These are phyloP conservation scores for Dillenia suffruticosa DNA, from an alignment of 164 flowering plant genomes.

Conservation along the genomic window DNA sequence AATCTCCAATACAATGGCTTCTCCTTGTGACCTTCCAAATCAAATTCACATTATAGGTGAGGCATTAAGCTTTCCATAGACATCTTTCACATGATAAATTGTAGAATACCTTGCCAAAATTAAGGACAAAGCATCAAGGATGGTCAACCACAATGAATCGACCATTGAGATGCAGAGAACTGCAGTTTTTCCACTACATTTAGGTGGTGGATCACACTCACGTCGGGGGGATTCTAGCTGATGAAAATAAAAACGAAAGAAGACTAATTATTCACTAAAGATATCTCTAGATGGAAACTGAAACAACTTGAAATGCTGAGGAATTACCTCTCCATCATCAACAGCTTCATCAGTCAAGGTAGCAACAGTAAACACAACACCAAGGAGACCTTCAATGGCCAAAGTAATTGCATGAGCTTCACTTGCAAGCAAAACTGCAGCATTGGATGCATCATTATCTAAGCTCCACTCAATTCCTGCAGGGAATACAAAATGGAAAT, in stretches of 20 bases:
- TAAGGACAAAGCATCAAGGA: slow-evolving; percentile 89
- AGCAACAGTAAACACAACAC: slow-evolving; percentile 96
- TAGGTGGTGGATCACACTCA: slow-evolving; percentile 50
- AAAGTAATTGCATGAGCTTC: slow-evolving; percentile 98
- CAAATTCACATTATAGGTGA: slow-evolving; percentile 1
- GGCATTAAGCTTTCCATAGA: background rate
- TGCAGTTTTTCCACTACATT: slow-evolving; percentile 71
- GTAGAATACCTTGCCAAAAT: slow-evolving; percentile 70
- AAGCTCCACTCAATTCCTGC: slow-evolving; percentile 98
- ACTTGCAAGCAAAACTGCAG: slow-evolving; percentile 96
- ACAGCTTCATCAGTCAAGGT: slow-evolving; percentile 98
- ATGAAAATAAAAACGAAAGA: slow-evolving; percentile 12
- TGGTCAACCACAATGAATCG: slow-evolving; percentile 90
- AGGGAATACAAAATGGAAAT: background rate
- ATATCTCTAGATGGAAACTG: slow-evolving; percentile 1
- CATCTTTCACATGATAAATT: background rate
- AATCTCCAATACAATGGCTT: slow-evolving; percentile 93
- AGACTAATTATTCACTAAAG: background rate
- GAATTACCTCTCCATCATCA: slow-evolving; percentile 84
- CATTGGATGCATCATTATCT: slow-evolving; percentile 97
- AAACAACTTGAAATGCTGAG: background rate
- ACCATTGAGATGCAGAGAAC: slow-evolving; percentile 85
- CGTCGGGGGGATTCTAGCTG: slow-evolving; percentile 96
- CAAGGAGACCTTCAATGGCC: slow-evolving; percentile 94
- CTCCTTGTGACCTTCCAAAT: slow-evolving; percentile 90